A percentile compares a stretch with the other conserved stretches of the same genome.
Conservation (phyloP, 345 rosid genomes). For the Euphorbia pulcherrima region DNA sequence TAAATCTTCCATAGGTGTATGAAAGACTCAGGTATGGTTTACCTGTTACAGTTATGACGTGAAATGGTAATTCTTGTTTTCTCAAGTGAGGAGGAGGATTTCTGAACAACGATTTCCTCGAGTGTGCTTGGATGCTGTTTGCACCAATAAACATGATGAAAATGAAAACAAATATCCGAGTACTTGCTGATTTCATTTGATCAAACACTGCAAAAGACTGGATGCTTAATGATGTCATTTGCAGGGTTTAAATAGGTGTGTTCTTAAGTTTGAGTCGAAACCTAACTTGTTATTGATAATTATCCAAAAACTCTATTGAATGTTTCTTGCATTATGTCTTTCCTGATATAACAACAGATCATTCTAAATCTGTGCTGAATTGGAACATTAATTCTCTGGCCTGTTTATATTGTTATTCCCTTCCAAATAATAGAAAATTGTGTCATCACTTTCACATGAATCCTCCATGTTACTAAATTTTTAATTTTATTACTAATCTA, state of each 20-base stretch:
- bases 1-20: too few relatives aligned
- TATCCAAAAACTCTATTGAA: conserved; percentile 25
- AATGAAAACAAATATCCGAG: conserved; percentile 28
- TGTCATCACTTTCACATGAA: conserved; percentile 18
- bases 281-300: background rate
- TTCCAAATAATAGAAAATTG: conserved; percentile 12
- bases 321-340: background rate
- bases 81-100: conserved; percentile 17
- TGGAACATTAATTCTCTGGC: background rate
- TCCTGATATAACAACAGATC: conserved; percentile 14
- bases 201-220: background rate
- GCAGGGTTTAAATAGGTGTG: conserved; percentile 17
- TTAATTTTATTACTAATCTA: background rate
- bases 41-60: conserved; percentile 50
- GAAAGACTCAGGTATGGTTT: background rate
- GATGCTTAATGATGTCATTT: conserved; percentile 15
- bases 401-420: background rate
- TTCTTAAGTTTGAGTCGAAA: conserved; percentile 1
- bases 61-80: conserved; percentile 16
- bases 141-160: conserved; percentile 13
- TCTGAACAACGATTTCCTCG: conserved; percentile 18
- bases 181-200: conserved; percentile 21
- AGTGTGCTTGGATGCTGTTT: conserved; percentile 22
- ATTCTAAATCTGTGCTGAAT: conserved; percentile 22
- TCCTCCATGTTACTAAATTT: background rate